Conservation (phyloP, 176 grass and related monocot genomes). For the Luzula sylvatica region DNA sequence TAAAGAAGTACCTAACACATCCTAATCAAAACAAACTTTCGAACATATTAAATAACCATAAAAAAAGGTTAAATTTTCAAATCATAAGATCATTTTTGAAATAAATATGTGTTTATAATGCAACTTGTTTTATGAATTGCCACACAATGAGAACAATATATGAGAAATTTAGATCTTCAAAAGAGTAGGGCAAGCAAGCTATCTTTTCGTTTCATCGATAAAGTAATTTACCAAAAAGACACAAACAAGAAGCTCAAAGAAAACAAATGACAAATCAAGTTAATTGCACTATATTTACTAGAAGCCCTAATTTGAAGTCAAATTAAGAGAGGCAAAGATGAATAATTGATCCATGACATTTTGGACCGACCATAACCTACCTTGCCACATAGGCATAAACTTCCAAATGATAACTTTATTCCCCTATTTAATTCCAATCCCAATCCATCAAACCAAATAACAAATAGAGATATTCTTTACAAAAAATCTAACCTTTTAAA, state of each 20-base stretch:
- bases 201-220: conserved; percentile 2
- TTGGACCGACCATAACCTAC: conserved; percentile 17
- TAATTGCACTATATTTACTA: neutral
- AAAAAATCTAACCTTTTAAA: too few relatives aligned
- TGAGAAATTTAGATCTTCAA: neutral
- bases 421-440: conserved; percentile 1
- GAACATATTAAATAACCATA: too few relatives aligned
- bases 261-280: neutral
- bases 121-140: neutral
- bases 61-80: too few relatives aligned
- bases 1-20: too few relatives aligned
- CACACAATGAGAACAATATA: neutral
- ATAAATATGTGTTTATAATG: too few relatives aligned
- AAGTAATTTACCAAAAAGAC: neutral
- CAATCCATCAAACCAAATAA: neutral
- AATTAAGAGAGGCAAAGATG: neutral
- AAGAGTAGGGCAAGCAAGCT: neutral
- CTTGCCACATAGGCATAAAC: conserved; percentile 5
- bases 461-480: too few relatives aligned
- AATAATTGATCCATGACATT: conserved; percentile 11
- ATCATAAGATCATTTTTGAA: too few relatives aligned
- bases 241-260: neutral
- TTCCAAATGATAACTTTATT: conserved; percentile 9
- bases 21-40: too few relatives aligned
- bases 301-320: conserved; percentile 4